phyloP scores from a whole-genome alignment of 768 basidiomycete genomes.

The Pulveroboletus sp. region DNA sequence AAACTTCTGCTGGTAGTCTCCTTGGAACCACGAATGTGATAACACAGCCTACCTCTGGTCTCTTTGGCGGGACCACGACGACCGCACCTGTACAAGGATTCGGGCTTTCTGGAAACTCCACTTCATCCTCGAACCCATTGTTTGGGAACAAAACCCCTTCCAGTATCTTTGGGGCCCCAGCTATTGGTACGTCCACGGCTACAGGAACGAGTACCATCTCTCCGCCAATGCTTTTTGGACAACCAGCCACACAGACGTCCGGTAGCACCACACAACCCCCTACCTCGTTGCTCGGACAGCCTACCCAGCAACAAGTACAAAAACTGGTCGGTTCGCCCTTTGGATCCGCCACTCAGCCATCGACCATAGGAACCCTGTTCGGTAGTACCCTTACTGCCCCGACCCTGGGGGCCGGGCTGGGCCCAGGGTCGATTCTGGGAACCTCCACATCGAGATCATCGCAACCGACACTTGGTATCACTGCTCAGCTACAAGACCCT shows the following conservation, averaged over 20 bases:
- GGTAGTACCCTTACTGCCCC: slow-evolving; percentile 32
- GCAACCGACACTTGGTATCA: slow-evolving; percentile 31
- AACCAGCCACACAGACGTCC: slow-evolving; percentile 13
- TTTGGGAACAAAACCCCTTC: slow-evolving; percentile 35
- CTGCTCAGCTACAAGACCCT: slow-evolving; percentile 52
- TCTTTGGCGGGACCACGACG: slow-evolving; percentile 28
- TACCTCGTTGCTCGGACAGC: slow-evolving; percentile 19
- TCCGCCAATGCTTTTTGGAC: slow-evolving; percentile 32
- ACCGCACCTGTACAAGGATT: slow-evolving; percentile 15
- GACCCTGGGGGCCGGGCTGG: slow-evolving; percentile 26
- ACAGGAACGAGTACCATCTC: slow-evolving; percentile 11
- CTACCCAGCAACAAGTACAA: slow-evolving; percentile 20
- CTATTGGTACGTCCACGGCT: slow-evolving; percentile 10
- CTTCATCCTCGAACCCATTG: slow-evolving; percentile 26
- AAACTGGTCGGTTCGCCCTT: slow-evolving; percentile 27
- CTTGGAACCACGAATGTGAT: slow-evolving; percentile 21
- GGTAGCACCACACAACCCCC: slow-evolving; percentile 13
- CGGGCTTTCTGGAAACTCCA: slow-evolving; percentile 26
- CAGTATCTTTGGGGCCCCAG: slow-evolving; percentile 28
- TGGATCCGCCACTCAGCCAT: slow-evolving; percentile 26
- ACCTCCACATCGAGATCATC: slow-evolving; percentile 31
- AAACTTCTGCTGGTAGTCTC: slow-evolving; percentile 20
- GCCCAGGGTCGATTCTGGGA: slow-evolving; percentile 26
- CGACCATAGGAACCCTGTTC: slow-evolving; percentile 33
- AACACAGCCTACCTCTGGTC: slow-evolving; percentile 15